phyloP scores from a whole-genome alignment of 2,329 filamentous ascomycete species.

The Verticillium zaregamsianum region DNA sequence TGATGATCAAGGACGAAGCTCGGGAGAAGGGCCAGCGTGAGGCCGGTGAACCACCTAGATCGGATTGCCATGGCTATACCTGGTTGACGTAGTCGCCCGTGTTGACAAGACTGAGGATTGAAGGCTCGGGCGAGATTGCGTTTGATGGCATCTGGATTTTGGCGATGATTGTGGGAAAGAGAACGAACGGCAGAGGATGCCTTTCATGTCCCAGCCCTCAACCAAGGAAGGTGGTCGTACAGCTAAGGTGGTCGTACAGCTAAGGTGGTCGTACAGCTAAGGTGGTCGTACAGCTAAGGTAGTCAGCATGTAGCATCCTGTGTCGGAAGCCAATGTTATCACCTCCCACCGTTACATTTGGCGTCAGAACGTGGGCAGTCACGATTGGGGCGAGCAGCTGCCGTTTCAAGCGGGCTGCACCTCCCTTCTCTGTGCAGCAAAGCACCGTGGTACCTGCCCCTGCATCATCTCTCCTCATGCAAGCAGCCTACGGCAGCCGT shows the following conservation, averaged over 20 bases:
- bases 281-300: too few relatives aligned
- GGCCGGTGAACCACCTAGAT: slow-evolving; percentile 2
- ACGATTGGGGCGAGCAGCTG: background rate
- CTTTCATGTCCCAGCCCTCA: too few relatives aligned
- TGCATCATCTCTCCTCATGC: background rate
- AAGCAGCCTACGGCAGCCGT: background rate
- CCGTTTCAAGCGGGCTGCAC: background rate
- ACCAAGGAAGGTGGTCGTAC: too few relatives aligned
- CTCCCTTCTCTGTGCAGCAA: background rate
- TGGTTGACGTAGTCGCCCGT: background rate
- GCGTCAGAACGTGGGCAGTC: background rate
- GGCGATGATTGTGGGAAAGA: too few relatives aligned
- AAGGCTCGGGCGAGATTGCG: too few relatives aligned
- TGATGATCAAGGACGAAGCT: slow-evolving; percentile 27
- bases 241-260: too few relatives aligned
- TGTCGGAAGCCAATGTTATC: background rate
- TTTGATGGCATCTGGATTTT: too few relatives aligned
- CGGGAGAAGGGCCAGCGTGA: slow-evolving; percentile 21
- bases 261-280: too few relatives aligned
- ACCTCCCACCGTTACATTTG: background rate
- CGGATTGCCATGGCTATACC: slow-evolving; percentile 3
- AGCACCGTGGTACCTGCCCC: background rate
- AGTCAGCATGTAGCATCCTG: too few relatives aligned
- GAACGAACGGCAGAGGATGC: too few relatives aligned
- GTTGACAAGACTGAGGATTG: background rate